Evolutionary conservation across 2,329 filamentous ascomycete genomes (phyloP), one percentile per base, ranked within the genome.

Genomic region (Plectosphaerella cucumerina): DNA sequence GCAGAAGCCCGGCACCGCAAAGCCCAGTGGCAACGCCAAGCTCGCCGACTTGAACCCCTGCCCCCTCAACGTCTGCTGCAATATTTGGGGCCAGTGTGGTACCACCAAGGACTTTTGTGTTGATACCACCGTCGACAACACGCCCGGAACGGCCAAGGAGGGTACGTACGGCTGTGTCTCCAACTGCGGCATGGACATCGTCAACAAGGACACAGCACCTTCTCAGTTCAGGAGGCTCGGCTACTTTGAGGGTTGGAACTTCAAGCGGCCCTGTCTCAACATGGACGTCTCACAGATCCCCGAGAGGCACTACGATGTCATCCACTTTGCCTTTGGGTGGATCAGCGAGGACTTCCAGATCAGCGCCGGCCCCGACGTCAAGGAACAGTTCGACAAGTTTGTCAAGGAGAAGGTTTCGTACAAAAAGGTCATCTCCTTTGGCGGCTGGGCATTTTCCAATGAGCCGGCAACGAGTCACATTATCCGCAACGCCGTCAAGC

Each of bases 401-500:
- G 66, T 68, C 26, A 64, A 65, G 41, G 50, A 52, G 0, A 58
- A 67, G 52, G 59, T 55, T 26, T 58, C 58, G 0, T 53, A 59
- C 18, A 69, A 70, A 51, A 64, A 59, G 47, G 60, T 70, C 35
- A 52, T 71, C 20, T 68, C 68, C 0, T 67, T 77, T 53, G 74
- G 74, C 15, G 73, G 74, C 15, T 77, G 73, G 74, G 60, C 57
- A 2, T 74, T 70, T 50, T 71, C 67, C 0, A 74, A 70, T 0
- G 59, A 65, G 14, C 53, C 61, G 0, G 54, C 35, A 15, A 72
- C 68, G 1, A 72, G 65, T 51, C n/a, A 26, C 26, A 70, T 72
- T 23, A 65, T 75, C 52, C 63, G 72, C 1, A 37, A 68, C 1
- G 68, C 53, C 15, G 60, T 66, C 4, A 52, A 50, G 53, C 55